Conservation (phyloP, 2,329 filamentous ascomycete species). For the Sporothrix pallida region DNA sequence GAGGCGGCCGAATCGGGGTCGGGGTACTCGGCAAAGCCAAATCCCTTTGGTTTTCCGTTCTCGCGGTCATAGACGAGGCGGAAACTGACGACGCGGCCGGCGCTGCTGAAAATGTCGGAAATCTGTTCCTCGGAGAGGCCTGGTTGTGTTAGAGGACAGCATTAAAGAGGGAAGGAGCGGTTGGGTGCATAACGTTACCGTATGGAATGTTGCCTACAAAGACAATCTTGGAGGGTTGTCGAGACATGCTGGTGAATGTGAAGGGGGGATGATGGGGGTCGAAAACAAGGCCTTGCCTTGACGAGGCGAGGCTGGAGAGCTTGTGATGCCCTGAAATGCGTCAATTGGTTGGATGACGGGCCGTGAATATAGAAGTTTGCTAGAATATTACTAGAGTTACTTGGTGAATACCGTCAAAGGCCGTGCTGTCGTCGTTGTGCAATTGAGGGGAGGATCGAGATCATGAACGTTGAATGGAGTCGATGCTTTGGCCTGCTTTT, state of each 20-base stretch:
- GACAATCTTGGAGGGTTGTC: slow-evolving; percentile 77
- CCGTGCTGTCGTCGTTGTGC: neutral
- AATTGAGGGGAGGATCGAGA: neutral
- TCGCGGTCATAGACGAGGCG: slow-evolving; percentile 94
- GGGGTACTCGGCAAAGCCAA: slow-evolving; percentile 94
- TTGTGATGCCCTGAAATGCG: neutral
- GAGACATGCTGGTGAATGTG: slow-evolving; percentile 61
- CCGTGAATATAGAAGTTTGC: neutral
- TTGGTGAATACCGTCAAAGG: no score
- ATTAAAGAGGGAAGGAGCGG: no score
- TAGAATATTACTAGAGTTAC: neutral
- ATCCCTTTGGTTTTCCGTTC: slow-evolving; percentile 92
- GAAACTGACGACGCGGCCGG: slow-evolving; percentile 89
- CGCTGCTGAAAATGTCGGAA: slow-evolving; percentile 87
- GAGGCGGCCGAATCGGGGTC: slow-evolving; percentile 87
- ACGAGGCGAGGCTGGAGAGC: neutral
- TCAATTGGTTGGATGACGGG: neutral
- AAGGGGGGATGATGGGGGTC: neutral
- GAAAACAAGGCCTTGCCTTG: neutral
- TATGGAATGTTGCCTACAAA: slow-evolving; percentile 90
- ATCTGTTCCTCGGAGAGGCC: slow-evolving; percentile 96
- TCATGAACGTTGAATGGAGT: neutral
- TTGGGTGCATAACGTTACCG: slow-evolving; percentile 52
- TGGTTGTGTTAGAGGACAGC: slow-evolving; percentile 47
- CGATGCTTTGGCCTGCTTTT: neutral